Conservation (phyloP, 1,284 basidiomycete species). For the Irpex lacteus region DNA sequence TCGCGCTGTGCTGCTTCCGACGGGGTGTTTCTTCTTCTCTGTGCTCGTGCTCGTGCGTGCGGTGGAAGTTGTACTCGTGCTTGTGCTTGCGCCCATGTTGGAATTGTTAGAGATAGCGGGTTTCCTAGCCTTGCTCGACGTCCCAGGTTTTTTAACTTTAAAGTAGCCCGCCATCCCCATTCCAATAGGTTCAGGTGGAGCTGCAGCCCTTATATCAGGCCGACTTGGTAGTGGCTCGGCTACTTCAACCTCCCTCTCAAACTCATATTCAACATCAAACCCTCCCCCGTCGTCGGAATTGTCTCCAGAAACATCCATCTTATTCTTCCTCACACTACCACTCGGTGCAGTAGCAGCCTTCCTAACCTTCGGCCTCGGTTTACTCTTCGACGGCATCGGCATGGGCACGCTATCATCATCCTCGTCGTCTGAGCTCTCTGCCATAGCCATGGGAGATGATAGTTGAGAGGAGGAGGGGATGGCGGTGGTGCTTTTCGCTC, state of each 20-base stretch:
- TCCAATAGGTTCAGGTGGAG: not conserved
- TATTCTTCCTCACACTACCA: not conserved
- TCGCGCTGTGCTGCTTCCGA: not conserved
- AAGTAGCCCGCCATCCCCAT: slow-evolving; percentile 5
- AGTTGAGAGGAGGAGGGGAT: not conserved
- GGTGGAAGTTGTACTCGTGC: not conserved
- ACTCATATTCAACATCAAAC: no score
- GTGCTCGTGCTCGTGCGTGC: not conserved
- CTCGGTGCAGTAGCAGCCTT: not conserved
- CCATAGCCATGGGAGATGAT: not conserved
- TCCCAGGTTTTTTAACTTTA: slow-evolving; percentile 12
- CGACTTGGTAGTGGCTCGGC: not conserved
- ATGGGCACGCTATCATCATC: no score
- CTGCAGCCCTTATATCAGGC: not conserved
- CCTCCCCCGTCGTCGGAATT: no score
- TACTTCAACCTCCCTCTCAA: not conserved
- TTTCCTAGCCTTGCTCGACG: not conserved
- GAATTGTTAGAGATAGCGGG: not conserved
- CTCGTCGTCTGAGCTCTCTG: not conserved
- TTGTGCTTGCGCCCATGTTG: not conserved
- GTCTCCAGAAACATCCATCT: no score
- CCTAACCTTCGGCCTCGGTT: not conserved
- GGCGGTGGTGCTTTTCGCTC: not conserved
- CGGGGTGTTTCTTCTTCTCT: not conserved
- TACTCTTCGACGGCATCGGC: no score